Evolutionary conservation across 371 early-diverging fungal genomes (phyloP).

Genomic region (Mortierella sp.): DNA sequence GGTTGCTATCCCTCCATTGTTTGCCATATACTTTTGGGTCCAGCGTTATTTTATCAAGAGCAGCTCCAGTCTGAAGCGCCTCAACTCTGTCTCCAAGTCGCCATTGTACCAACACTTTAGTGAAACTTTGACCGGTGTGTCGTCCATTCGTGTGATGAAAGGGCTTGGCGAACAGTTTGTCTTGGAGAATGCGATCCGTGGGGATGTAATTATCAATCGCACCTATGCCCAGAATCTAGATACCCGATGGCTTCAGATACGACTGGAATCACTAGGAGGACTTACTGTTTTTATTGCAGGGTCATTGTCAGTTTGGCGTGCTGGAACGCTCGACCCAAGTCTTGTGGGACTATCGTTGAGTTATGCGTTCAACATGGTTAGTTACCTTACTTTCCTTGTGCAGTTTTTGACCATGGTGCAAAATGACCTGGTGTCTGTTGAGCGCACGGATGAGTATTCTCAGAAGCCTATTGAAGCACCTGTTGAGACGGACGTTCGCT

Average conservation of each 20-base stretch:
- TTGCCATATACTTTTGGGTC: conserved; percentile 69
- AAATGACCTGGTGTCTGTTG: conserved; percentile 72
- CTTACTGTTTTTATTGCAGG: conserved; percentile 26
- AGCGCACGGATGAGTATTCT: conserved; percentile 73
- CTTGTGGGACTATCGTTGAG: conserved; percentile 76
- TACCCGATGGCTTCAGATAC: conserved; percentile 89
- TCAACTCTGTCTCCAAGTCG: conserved; percentile 85
- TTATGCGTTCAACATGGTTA: conserved; percentile 64
- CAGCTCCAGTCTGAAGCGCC: conserved; percentile 82
- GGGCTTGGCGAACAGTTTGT: conserved; percentile 66
- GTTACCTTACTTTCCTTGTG: conserved; percentile 15
- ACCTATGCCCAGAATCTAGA: conserved; percentile 72
- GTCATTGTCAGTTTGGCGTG: conserved; percentile 32
- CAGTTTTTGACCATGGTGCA: conserved; percentile 64
- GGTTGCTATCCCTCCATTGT: conserved; percentile 68
- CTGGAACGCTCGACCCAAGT: conserved; percentile 57
- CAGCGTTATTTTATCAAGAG: conserved; percentile 79
- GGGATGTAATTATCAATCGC: conserved; percentile 50
- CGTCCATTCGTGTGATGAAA: conserved; percentile 83
- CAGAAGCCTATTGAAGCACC: conserved; percentile 66
- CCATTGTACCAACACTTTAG: conserved; percentile 91
- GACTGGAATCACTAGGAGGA: conserved; percentile 61
- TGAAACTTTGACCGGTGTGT: conserved; percentile 82
- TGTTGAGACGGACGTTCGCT: conserved; percentile 27
- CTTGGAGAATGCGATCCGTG: conserved; percentile 56